Conservation (phyloP, 2,329 filamentous ascomycete species). For the Ophiostoma sp. region DNA sequence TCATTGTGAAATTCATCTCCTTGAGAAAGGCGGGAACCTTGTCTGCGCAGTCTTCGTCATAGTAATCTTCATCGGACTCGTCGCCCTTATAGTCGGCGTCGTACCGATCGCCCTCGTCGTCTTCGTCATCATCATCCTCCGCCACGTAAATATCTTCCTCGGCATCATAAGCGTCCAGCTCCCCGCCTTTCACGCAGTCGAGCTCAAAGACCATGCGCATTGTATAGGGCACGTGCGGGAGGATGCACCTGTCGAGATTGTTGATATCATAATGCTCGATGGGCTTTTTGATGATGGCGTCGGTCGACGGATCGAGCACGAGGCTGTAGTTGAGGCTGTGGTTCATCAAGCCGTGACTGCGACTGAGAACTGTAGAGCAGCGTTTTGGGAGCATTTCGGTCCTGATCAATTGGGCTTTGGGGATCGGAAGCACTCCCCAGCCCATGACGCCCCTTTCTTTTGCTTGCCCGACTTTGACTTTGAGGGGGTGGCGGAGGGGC, state of each 20-base stretch:
- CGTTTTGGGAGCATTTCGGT: neutral
- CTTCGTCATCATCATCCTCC: neutral
- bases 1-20: too few species aligned
- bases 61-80: too few species aligned
- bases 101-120: neutral
- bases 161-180: neutral
- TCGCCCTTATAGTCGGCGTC: too few species aligned
- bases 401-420: neutral
- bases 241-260: neutral
- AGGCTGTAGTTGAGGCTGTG: slow-evolving; percentile 7
- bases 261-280: neutral
- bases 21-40: too few species aligned
- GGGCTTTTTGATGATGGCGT: neutral
- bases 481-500: slow-evolving; percentile 30
- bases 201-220: neutral
- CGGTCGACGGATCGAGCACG: neutral
- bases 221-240: neutral
- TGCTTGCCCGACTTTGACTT: slow-evolving; percentile 26
- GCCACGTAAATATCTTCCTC: too few species aligned
- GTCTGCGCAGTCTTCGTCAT: too few species aligned
- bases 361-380: neutral
- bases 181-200: neutral
- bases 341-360: neutral
- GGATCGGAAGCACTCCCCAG: slow-evolving; percentile 4
- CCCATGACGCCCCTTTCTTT: neutral